A percentile compares a stretch with the other conserved stretches of the same genome.
Conservation (phyloP, 1,284 basidiomycete species). For the Trametes polyzona region DNA sequence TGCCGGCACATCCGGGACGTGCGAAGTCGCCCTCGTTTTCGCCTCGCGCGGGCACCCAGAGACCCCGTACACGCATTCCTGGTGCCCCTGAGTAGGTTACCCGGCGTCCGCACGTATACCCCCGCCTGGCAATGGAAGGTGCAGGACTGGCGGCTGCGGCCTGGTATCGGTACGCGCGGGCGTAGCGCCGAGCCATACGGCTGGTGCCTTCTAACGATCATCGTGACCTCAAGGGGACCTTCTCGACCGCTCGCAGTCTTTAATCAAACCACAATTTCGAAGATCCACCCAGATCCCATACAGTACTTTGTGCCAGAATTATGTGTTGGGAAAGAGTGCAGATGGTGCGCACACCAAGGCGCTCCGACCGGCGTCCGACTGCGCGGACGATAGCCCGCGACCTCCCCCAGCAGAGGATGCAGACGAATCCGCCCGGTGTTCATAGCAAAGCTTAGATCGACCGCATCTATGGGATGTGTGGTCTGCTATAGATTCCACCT, state of each 20-base stretch:
- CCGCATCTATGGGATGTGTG: neutral
- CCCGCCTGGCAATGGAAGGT: neutral
- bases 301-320: neutral
- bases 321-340: neutral
- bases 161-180: neutral
- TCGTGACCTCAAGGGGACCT: neutral
- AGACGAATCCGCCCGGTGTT: neutral
- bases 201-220: neutral
- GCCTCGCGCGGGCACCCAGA: no score
- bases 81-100: no score
- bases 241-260: neutral
- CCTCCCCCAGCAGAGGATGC: no score
- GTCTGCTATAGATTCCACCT: neutral
- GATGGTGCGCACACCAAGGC: no score
- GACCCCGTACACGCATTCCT: no score
- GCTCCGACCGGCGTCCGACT: no score
- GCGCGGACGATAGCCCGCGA: no score
- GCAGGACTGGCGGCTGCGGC: neutral
- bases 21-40: no score
- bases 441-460: no score
- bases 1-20: no score
- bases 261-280: constrained; percentile 13
- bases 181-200: neutral
- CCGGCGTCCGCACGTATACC: no score
- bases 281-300: constrained; percentile 4